Percentiles rank a stretch among this genome's conserved stretches.
These are phyloP conservation scores for Talaromyces proteolyticus DNA, from an alignment of 495 filamentous ascomycete genomes.

Conservation along the genomic window DNA sequence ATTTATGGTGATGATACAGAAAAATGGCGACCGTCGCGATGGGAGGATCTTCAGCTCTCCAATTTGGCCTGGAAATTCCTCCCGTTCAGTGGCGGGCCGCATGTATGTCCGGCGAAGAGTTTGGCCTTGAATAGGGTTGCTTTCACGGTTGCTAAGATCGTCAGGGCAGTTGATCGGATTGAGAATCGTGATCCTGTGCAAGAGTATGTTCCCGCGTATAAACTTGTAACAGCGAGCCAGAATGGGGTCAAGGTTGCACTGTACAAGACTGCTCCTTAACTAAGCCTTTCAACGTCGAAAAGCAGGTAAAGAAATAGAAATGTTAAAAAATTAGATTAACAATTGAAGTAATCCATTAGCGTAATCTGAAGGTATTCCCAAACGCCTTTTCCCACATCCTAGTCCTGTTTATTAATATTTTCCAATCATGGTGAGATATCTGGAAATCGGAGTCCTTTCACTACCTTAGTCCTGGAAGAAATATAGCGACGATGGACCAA, in stretches of 20 bases:
- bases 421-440: too few relatives aligned
- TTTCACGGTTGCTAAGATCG: neutral
- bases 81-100: slow-evolving; percentile 58
- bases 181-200: neutral
- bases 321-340: too few relatives aligned
- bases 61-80: slow-evolving; percentile 42
- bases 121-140: slow-evolving; percentile 2
- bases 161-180: neutral
- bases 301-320: neutral
- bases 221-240: slow-evolving; percentile 1
- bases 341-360: too few relatives aligned
- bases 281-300: neutral
- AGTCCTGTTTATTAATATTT: too few relatives aligned
- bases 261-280: neutral
- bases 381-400: too few relatives aligned
- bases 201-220: slow-evolving; percentile 4
- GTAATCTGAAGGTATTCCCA: too few relatives aligned
- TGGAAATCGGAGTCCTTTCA: too few relatives aligned
- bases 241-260: slow-evolving; percentile 3
- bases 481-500: too few relatives aligned
- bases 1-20: slow-evolving; percentile 42
- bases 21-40: slow-evolving; percentile 40
- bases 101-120: slow-evolving; percentile 43
- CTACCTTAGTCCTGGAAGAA: too few relatives aligned
- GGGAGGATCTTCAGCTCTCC: slow-evolving; percentile 32